These are phyloP conservation scores for Vitis rotundifolia DNA, from an alignment of 164 flowering plant species.

Conservation along the genomic window DNA sequence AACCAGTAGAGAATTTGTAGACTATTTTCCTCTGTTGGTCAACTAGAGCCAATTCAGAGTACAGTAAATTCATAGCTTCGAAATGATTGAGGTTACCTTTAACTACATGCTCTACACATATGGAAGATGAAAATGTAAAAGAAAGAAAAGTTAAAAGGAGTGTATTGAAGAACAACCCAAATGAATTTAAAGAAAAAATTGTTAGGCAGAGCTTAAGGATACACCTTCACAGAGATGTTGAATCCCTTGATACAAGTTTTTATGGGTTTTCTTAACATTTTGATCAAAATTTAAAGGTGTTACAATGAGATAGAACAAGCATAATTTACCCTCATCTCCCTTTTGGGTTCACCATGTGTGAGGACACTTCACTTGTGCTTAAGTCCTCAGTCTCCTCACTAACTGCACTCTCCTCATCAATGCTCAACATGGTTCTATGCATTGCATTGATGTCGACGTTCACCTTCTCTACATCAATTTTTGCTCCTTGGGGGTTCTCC, in stretches of 20 bases:
- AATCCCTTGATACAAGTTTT: not conserved
- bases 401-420: constrained; percentile 15
- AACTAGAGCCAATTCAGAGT: not conserved
- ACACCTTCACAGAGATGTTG: too few species aligned
- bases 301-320: not conserved
- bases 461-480: not conserved
- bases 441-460: not conserved
- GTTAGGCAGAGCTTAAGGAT: too few species aligned
- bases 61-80: too few species aligned
- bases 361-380: constrained; percentile 34
- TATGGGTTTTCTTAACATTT: not conserved
- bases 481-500: constrained; percentile 20
- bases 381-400: constrained; percentile 19
- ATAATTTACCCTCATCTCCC: constrained; percentile 39
- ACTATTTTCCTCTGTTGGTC: not conserved
- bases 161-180: too few species aligned
- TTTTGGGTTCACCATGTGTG: constrained; percentile 43
- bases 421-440: constrained; percentile 3
- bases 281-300: not conserved
- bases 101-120: too few species aligned
- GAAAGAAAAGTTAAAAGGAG: too few species aligned
- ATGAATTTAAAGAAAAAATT: too few species aligned
- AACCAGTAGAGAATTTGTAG: not conserved
- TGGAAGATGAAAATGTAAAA: too few species aligned
- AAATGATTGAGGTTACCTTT: too few species aligned